Percentiles rank a stretch among this genome's conserved stretches.
Conservation (phyloP, 192 early-diverging fungal genomes). For the Coemansia sp. region DNA sequence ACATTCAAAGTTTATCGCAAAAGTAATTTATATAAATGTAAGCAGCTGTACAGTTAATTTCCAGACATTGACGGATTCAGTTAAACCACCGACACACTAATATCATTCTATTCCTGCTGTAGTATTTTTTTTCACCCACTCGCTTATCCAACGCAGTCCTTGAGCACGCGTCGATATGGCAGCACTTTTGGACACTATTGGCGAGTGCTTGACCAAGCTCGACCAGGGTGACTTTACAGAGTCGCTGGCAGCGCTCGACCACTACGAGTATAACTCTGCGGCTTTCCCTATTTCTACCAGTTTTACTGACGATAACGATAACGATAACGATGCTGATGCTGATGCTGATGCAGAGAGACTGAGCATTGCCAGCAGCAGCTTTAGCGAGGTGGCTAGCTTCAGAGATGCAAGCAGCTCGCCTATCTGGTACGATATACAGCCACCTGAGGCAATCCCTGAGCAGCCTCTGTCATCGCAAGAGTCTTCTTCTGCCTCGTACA, state of each 20-base stretch:
- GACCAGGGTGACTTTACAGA: conserved; percentile 35
- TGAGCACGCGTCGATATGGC: conserved; percentile 9
- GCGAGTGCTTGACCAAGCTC: conserved; percentile 40
- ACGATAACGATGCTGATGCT: neutral
- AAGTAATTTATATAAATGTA: no score
- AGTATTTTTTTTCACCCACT: no score
- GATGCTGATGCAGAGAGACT: conserved; percentile 4
- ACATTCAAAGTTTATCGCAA: no score
- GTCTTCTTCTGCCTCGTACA: conserved; percentile 4
- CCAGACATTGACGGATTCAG: no score
- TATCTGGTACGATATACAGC: conserved; percentile 21
- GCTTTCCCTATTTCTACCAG: neutral
- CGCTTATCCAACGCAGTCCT: neutral
- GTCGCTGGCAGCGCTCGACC: conserved; percentile 32
- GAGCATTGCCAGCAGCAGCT: conserved; percentile 41
- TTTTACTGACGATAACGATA: neutral
- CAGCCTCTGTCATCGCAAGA: neutral
- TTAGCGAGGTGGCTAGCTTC: conserved; percentile 41
- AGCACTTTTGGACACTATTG: conserved; percentile 25
- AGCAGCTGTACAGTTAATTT: no score
- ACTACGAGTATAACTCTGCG: conserved; percentile 8
- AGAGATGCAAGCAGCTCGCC: conserved; percentile 52
- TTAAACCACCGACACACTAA: no score
- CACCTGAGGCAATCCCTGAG: neutral
- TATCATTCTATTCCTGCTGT: no score